Evolutionary conservation across 2,329 filamentous ascomycete genomes (phyloP).

Genomic region (Cadophora gregata): DNA sequence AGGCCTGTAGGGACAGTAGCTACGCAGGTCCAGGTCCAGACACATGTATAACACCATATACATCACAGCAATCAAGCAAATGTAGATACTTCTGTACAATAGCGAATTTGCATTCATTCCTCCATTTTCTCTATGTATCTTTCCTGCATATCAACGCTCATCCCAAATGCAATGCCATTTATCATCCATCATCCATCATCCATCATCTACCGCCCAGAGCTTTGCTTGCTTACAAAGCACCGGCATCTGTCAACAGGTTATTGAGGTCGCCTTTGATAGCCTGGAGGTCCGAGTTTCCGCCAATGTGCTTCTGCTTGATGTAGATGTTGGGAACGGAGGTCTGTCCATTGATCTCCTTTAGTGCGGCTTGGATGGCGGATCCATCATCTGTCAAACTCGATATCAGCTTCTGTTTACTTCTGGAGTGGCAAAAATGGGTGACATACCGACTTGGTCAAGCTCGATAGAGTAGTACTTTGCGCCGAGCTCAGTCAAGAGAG

Average conservation of each 20-base stretch:
- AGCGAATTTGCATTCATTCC: constrained; percentile 3
- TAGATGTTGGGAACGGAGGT: constrained; percentile 94
- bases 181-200: too few species aligned
- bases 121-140: not conserved
- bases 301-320: constrained; percentile 90
- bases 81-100: not conserved
- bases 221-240: constrained; percentile 64
- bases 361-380: constrained; percentile 79
- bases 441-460: constrained; percentile 83
- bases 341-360: constrained; percentile 81
- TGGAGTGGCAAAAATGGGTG: not conserved
- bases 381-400: constrained; percentile 71
- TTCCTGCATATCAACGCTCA: not conserved
- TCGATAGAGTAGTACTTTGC: constrained; percentile 80
- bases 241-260: constrained; percentile 65
- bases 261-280: constrained; percentile 69
- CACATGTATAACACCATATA: not conserved
- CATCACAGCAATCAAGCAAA: not conserved
- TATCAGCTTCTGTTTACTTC: constrained; percentile 20
- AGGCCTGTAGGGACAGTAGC: constrained; percentile 87
- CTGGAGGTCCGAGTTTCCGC: constrained; percentile 91
- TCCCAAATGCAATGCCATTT: not conserved
- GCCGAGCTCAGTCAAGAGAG: constrained; percentile 69
- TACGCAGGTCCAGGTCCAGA: constrained; percentile 63
- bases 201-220: too few species aligned